Evolutionary conservation across 2,329 filamentous ascomycete species (phyloP).

Genomic region (Laburnicola sp.): DNA sequence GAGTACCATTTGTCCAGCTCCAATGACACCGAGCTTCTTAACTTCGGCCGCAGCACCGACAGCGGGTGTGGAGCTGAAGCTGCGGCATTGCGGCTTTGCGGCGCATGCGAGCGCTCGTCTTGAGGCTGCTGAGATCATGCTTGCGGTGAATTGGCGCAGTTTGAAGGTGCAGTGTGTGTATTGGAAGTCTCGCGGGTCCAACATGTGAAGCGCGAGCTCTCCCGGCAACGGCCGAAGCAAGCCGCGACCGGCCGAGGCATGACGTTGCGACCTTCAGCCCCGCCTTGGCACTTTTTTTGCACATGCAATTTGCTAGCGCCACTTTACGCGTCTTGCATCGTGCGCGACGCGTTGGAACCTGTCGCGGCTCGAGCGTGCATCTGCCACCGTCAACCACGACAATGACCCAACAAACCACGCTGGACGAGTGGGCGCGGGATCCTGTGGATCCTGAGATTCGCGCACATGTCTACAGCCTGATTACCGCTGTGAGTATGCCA

Average conservation of each 20-base stretch:
- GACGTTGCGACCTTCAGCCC: slow-evolving; percentile 11
- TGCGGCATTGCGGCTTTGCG: slow-evolving; percentile 42
- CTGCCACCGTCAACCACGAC: slow-evolving; percentile 31
- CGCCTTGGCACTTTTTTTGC: slow-evolving; percentile 28
- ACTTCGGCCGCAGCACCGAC: slow-evolving; percentile 68
- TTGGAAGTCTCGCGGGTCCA: slow-evolving; percentile 2
- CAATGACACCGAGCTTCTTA: slow-evolving; percentile 86
- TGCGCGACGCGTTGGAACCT: slow-evolving; percentile 30
- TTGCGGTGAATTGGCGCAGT: background rate
- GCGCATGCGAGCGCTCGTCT: slow-evolving; percentile 29
- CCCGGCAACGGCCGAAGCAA: slow-evolving; percentile 25
- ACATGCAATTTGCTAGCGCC: slow-evolving; percentile 19
- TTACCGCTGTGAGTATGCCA: slow-evolving; percentile 73
- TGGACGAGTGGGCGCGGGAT: slow-evolving; percentile 51
- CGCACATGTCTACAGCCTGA: slow-evolving; percentile 89
- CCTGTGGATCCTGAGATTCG: slow-evolving; percentile 86
- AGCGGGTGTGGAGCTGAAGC: slow-evolving; percentile 70
- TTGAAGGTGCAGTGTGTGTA: background rate
- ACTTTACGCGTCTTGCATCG: slow-evolving; percentile 33
- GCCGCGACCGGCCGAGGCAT: slow-evolving; percentile 30
- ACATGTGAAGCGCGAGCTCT: slow-evolving; percentile 25
- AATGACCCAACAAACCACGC: slow-evolving; percentile 42
- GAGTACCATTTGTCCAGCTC: slow-evolving; percentile 92
- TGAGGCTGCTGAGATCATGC: slow-evolving; percentile 41
- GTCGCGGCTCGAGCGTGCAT: slow-evolving; percentile 17